These are phyloP conservation scores for Collybiopsis luxurians DNA, from an alignment of 768 basidiomycete species.

Conservation along the genomic window DNA sequence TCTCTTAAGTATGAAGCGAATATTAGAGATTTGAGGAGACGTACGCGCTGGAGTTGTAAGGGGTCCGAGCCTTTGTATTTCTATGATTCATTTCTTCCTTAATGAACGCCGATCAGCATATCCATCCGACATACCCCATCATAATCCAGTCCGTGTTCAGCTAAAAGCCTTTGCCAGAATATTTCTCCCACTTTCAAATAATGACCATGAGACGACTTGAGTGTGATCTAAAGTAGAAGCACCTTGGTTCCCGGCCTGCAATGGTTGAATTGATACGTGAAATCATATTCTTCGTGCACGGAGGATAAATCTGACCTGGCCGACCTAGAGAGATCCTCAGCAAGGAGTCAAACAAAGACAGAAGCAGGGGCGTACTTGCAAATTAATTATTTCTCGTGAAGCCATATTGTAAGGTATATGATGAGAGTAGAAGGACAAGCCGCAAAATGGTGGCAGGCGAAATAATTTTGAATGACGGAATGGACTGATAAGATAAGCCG, in stretches of 20 bases:
- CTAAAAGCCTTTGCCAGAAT: slow-evolving; percentile 88
- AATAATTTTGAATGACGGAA: too few species aligned
- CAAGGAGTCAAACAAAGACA: background rate
- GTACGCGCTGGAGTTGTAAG: slow-evolving; percentile 70
- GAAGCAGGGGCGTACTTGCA: slow-evolving; percentile 50
- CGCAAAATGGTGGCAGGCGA: too few species aligned
- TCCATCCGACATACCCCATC: slow-evolving; percentile 50
- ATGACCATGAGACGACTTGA: too few species aligned
- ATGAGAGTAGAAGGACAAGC: background rate
- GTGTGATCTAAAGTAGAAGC: too few species aligned
- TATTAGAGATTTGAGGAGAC: slow-evolving; percentile 10
- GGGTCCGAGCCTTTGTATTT: slow-evolving; percentile 72
- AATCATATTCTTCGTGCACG: background rate
- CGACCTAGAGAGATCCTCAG: slow-evolving; percentile 54
- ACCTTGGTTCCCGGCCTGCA: slow-evolving; percentile 71
- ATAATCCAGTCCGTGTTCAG: slow-evolving; percentile 80
- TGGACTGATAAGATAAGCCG: too few species aligned
- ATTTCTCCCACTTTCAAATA: slow-evolving; percentile 82
- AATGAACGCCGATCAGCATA: slow-evolving; percentile 7
- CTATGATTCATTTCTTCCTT: slow-evolving; percentile 28
- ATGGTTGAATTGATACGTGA: slow-evolving; percentile 2
- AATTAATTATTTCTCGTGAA: slow-evolving; percentile 76
- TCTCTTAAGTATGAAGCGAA: slow-evolving; percentile 2
- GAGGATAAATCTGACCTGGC: slow-evolving; percentile 55
- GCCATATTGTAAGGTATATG: slow-evolving; percentile 32